Evolutionary conservation across 2,329 filamentous ascomycete genomes (phyloP).

Genomic region (Sclerotinia spermophila): DNA sequence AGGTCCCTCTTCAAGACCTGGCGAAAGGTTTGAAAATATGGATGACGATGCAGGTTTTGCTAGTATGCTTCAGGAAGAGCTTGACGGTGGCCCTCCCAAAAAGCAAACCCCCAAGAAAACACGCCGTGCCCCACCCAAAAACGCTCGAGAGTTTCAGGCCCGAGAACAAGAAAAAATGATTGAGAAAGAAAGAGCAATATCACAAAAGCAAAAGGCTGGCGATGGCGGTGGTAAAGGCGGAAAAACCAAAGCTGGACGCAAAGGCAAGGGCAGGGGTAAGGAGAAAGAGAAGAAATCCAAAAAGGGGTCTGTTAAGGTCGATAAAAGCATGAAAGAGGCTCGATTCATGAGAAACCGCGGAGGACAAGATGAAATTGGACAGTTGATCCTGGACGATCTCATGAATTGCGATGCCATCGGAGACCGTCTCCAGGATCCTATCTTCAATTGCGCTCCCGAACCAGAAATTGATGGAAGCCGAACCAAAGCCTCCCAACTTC

Average conservation of each 20-base stretch:
- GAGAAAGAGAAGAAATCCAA: constrained; percentile 4
- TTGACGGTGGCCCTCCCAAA: constrained; percentile 1
- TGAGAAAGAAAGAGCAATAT: constrained; percentile 27
- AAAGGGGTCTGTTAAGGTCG: constrained; percentile 17
- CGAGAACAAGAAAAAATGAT: constrained; percentile 19
- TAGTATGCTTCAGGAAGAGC: constrained; percentile 23
- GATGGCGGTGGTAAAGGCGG: not conserved
- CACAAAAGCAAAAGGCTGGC: constrained; percentile 24
- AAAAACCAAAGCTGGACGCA: constrained; percentile 10
- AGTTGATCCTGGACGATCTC: constrained; percentile 28
- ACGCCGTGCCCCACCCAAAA: constrained; percentile 26
- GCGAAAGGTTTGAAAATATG: constrained; percentile 3
- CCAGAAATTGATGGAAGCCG: constrained; percentile 22
- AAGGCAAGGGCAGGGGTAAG: constrained; percentile 21
- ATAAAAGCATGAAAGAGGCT: not conserved
- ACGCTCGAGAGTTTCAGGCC: constrained; percentile 22
- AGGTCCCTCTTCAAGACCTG: constrained; percentile 9
- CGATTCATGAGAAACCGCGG: not conserved
- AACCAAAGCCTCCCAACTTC: constrained; percentile 30
- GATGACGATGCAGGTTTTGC: constrained; percentile 12
- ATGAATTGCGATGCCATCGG: constrained; percentile 27
- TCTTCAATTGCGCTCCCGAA: constrained; percentile 24
- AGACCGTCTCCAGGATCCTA: constrained; percentile 28
- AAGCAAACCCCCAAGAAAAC: constrained; percentile 23
- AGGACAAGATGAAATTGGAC: constrained; percentile 23